Evolutionary conservation across 306 rosid species (phyloP).

Genomic region (Senna tora): DNA sequence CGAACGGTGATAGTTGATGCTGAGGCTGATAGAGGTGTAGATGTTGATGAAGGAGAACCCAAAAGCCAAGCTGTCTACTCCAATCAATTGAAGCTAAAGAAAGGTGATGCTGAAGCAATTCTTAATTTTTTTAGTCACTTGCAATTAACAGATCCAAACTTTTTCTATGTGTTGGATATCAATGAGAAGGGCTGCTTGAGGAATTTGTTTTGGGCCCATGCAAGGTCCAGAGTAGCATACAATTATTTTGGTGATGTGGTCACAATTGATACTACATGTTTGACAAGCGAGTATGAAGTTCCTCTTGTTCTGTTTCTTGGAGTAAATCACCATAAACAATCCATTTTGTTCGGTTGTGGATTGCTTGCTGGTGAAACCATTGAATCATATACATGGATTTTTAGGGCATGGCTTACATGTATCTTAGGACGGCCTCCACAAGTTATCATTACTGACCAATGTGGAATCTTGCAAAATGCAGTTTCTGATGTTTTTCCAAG

Average conservation of each 20-base stretch:
- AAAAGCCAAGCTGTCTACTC: slow-evolving; percentile 39
- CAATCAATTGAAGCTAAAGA: slow-evolving; percentile 58
- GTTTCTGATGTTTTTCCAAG: slow-evolving; percentile 76
- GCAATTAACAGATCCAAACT: slow-evolving; percentile 62
- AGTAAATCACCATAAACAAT: slow-evolving; percentile 72
- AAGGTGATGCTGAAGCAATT: slow-evolving; percentile 67
- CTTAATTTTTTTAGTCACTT: slow-evolving; percentile 49
- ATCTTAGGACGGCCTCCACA: slow-evolving; percentile 74
- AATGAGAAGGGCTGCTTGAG: slow-evolving; percentile 70
- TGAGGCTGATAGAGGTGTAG: slow-evolving; percentile 43
- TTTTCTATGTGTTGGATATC: slow-evolving; percentile 69
- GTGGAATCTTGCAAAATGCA: slow-evolving; percentile 50
- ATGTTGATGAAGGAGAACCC: slow-evolving; percentile 49
- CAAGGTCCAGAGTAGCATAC: slow-evolving; percentile 58
- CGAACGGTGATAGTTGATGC: slow-evolving; percentile 59
- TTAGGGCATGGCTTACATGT: slow-evolving; percentile 78
- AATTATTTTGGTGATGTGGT: slow-evolving; percentile 66
- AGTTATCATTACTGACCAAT: slow-evolving; percentile 58
- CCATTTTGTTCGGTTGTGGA: slow-evolving; percentile 74
- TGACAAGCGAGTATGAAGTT: slow-evolving; percentile 54
- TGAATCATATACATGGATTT: slow-evolving; percentile 77
- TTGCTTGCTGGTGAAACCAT: slow-evolving; percentile 56
- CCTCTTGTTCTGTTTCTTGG: slow-evolving; percentile 71
- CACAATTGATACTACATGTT: slow-evolving; percentile 54
- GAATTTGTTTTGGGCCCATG: slow-evolving; percentile 75